Evolutionary conservation across 768 basidiomycete species (phyloP).

Genomic region (Boletus fagicola): DNA sequence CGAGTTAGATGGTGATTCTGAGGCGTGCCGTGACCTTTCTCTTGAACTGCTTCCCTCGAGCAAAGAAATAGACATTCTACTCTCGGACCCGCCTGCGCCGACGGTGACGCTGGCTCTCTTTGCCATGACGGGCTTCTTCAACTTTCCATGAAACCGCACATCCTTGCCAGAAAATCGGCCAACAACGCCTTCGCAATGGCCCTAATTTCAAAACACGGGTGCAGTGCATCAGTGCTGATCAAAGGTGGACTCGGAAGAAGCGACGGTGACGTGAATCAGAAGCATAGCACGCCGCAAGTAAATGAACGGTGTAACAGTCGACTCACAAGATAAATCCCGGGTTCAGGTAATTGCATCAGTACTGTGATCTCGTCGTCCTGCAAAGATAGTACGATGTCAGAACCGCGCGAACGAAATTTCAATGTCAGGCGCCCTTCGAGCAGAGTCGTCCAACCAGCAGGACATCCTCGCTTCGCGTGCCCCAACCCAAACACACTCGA

Average conservation of each 20-base stretch:
- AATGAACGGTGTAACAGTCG: neutral
- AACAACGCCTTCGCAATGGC: conserved; percentile 85
- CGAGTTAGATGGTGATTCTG: conserved; percentile 21
- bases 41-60: conserved; percentile 7
- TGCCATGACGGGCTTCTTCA: conserved; percentile 79
- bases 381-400: conserved; percentile 11
- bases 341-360: conserved; percentile 63
- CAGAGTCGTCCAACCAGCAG: neutral
- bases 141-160: conserved; percentile 68
- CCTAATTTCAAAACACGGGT: conserved; percentile 42
- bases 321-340: conserved; percentile 63
- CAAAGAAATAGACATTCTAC: conserved; percentile 22
- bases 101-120: conserved; percentile 46
- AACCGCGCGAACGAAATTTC: neutral
- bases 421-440: neutral
- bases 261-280: neutral
- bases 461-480: neutral
- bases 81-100: neutral
- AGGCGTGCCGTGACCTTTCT: conserved; percentile 7
- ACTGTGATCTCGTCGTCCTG: conserved; percentile 82
- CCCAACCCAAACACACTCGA: no score
- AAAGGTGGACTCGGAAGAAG: neutral
- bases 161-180: conserved; percentile 64
- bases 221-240: conserved; percentile 1
- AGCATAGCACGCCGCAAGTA: neutral